Conservation (phyloP, 1,284 basidiomycete species). For the Rhodotorula glutinis region DNA sequence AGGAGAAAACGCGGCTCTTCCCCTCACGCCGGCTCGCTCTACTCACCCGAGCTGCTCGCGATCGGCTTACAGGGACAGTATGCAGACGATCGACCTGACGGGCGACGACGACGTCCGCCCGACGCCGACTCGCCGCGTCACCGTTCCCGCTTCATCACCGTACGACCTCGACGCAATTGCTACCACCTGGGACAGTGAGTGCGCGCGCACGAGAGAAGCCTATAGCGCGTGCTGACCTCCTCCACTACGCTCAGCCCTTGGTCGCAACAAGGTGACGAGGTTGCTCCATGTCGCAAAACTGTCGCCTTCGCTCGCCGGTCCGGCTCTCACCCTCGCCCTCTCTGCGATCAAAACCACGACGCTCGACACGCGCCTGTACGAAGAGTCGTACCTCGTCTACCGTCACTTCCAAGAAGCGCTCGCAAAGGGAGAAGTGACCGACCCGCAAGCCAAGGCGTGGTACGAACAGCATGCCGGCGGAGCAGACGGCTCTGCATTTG, state of each 20-base stretch:
- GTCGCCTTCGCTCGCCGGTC: conserved; percentile 64
- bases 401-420: conserved; percentile 48
- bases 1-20: too few species aligned
- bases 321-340: conserved; percentile 64
- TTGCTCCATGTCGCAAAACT: conserved; percentile 62
- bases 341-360: conserved; percentile 63
- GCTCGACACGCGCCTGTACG: conserved; percentile 57
- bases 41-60: too few species aligned
- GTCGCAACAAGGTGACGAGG: conserved; percentile 65
- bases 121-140: conserved; percentile 28
- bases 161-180: conserved; percentile 73
- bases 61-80: too few species aligned
- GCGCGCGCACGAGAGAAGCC: background rate
- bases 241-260: conserved; percentile 48
- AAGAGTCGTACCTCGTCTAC: conserved; percentile 58
- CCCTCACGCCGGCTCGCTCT: too few species aligned
- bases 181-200: conserved; percentile 60
- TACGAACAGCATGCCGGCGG: conserved; percentile 43
- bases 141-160: conserved; percentile 69
- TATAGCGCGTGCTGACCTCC: background rate
- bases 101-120: conserved; percentile 23
- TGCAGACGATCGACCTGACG: background rate
- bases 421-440: conserved; percentile 39
- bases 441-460: conserved; percentile 45
- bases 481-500: conserved; percentile 52